Evolutionary conservation across 1,139 yeast genomes (phyloP).

Genomic region (Geotrichum citri-aurantii): DNA sequence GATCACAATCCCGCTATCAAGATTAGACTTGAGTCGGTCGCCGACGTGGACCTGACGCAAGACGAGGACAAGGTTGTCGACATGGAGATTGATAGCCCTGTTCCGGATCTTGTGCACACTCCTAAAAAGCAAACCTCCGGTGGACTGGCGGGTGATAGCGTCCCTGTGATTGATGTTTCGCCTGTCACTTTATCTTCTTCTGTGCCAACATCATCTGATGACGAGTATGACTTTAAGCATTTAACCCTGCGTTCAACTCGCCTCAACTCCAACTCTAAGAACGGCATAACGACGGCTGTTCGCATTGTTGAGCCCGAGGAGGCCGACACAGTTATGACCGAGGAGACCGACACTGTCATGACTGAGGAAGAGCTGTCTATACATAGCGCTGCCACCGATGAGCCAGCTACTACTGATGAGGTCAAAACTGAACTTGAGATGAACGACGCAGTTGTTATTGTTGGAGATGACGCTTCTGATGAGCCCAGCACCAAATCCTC

Average conservation of each 20-base stretch:
- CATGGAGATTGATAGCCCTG: background rate
- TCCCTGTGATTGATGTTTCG: background rate
- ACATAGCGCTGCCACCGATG: background rate
- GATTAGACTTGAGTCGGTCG: background rate
- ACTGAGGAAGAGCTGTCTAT: background rate
- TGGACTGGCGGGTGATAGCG: background rate
- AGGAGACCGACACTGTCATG: background rate
- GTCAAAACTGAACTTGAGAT: background rate
- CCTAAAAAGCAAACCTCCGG: background rate
- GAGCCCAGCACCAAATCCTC: background rate
- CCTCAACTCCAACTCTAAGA: background rate
- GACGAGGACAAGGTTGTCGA: background rate
- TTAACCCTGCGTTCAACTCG: background rate
- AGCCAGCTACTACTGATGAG: background rate
- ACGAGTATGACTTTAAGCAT: background rate
- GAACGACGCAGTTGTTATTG: background rate
- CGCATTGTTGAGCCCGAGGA: background rate
- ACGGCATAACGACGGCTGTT: background rate
- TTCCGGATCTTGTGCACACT: background rate
- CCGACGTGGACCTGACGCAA: background rate
- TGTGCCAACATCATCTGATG: background rate
- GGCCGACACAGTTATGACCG: background rate
- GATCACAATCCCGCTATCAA: background rate
- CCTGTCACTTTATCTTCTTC: background rate
- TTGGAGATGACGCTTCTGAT: background rate